phyloP scores from a whole-genome alignment of 257 asterid genomes.

The Misopates orontium region DNA sequence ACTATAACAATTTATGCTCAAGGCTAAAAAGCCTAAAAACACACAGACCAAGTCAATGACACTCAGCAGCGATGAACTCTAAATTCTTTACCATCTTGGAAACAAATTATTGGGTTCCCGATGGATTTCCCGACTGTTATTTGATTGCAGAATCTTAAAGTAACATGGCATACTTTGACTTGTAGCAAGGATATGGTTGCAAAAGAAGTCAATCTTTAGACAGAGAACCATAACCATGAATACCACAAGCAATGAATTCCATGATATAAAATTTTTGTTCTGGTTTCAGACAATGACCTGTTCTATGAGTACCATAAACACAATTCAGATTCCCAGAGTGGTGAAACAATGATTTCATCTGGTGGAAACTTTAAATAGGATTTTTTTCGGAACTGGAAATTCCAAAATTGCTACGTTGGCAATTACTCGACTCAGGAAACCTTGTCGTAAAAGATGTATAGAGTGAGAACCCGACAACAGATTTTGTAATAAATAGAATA shows the following conservation, averaged over 20 bases:
- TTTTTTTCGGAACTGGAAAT: constrained; percentile 33
- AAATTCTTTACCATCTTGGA: too few relatives aligned
- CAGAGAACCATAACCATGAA: not conserved
- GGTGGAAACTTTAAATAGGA: constrained; percentile 31
- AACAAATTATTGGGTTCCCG: too few relatives aligned
- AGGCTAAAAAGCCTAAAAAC: too few relatives aligned
- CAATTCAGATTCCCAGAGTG: constrained; percentile 18
- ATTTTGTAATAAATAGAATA: too few relatives aligned
- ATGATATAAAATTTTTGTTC: not conserved
- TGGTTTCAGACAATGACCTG: not conserved
- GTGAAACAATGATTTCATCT: constrained; percentile 24
- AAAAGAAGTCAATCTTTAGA: too few relatives aligned
- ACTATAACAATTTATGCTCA: too few relatives aligned
- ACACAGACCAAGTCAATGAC: too few relatives aligned
- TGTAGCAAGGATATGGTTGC: too few relatives aligned
- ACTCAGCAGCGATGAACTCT: too few relatives aligned
- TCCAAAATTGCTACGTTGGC: constrained; percentile 37
- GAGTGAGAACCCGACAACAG: too few relatives aligned
- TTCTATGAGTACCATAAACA: constrained; percentile 23
- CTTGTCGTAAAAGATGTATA: constrained; percentile 35
- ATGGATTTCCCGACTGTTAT: too few relatives aligned
- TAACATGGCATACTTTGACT: not conserved
- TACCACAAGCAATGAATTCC: not conserved
- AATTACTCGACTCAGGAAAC: constrained; percentile 36
- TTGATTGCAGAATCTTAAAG: too few relatives aligned